These are phyloP conservation scores for Rosa multiflora DNA, from an alignment of 306 rosid genomes.

Conservation along the genomic window DNA sequence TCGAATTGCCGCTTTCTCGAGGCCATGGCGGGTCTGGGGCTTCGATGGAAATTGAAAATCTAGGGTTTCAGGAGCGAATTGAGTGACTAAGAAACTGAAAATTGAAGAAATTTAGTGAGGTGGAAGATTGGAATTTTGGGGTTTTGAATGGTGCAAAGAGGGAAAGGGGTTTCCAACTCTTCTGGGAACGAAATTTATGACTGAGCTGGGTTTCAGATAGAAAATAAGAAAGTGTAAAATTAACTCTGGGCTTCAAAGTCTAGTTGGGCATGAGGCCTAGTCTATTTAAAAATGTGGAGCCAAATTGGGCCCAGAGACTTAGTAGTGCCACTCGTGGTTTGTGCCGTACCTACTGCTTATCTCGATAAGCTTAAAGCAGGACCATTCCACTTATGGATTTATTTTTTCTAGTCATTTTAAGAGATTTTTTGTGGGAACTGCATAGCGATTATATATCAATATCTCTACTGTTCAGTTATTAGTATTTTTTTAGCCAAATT, in stretches of 20 bases:
- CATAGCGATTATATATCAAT: no score
- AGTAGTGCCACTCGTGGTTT: no score
- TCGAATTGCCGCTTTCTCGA: conserved; percentile 70
- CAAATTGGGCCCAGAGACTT: no score
- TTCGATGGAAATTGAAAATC: neutral
- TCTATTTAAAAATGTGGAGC: no score
- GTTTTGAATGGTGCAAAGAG: neutral
- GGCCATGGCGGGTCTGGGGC: conserved; percentile 49
- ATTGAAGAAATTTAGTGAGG: neutral
- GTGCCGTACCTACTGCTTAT: no score
- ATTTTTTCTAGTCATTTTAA: no score
- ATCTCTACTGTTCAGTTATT: no score
- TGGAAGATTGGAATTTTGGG: neutral
- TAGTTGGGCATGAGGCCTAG: neutral
- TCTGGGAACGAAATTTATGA: neutral
- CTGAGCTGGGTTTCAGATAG: neutral
- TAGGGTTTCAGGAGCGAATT: neutral
- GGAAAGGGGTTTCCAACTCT: neutral
- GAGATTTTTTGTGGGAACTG: no score
- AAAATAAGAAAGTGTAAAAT: neutral
- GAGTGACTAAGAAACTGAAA: neutral
- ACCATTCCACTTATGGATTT: no score
- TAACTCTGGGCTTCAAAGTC: neutral
- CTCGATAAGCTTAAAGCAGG: no score
- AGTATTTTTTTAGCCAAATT: no score